Evolutionary conservation across 1,284 basidiomycete species (phyloP).

Genomic region (Boletus holoroseus): DNA sequence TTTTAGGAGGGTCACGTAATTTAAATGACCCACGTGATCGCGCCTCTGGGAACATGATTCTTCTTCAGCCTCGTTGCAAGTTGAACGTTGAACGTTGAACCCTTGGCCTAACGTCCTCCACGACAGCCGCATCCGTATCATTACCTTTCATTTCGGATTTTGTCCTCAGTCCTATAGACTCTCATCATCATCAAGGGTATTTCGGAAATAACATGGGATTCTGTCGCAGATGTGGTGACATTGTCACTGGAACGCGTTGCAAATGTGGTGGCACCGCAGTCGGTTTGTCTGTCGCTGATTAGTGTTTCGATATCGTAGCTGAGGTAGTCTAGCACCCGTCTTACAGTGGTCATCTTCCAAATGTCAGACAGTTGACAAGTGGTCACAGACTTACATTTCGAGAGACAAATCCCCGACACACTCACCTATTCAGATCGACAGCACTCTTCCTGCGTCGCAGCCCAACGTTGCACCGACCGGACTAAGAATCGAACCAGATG

Average conservation of each 20-base stretch:
- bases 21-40: constrained; percentile 26
- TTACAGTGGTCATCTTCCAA: constrained; percentile 56
- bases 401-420: constrained; percentile 42
- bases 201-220: constrained; percentile 54
- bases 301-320: constrained; percentile 10
- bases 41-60: not conserved
- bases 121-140: constrained; percentile 1
- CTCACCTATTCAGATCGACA: constrained; percentile 21
- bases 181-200: not conserved
- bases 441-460: constrained; percentile 15
- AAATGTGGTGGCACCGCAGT: constrained; percentile 73
- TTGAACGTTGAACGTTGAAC: constrained; percentile 17
- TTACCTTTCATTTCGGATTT: not conserved
- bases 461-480: constrained; percentile 11
- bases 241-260: constrained; percentile 62
- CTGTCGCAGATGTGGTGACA: constrained; percentile 75
- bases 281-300: constrained; percentile 45
- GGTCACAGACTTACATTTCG: constrained; percentile 71
- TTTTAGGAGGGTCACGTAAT: not conserved
- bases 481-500: constrained; percentile 6
- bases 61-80: constrained; percentile 4
- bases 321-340: constrained; percentile 49
- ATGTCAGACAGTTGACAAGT: constrained; percentile 51
- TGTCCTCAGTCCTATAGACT: not conserved
- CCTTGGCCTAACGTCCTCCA: constrained; percentile 4